These are phyloP conservation scores for Sugiyamaella valdiviana DNA, from an alignment of 805 yeast genomes.

Conservation along the genomic window DNA sequence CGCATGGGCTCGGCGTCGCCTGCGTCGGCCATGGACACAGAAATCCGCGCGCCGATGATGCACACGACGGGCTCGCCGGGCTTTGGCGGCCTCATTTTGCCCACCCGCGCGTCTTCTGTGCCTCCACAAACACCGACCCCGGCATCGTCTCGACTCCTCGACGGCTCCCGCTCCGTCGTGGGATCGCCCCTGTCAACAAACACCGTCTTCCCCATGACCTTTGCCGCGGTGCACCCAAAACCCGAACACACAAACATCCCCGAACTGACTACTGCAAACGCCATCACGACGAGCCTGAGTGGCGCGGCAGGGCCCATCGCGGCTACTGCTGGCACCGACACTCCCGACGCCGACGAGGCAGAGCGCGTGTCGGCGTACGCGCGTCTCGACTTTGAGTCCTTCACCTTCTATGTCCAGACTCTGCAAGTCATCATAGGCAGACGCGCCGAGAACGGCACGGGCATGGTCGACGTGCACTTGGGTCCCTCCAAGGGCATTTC, in stretches of 20 bases:
- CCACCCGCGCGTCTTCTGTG: not conserved
- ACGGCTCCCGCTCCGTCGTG: not conserved
- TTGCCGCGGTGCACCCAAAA: not conserved
- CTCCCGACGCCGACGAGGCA: constrained; percentile 13
- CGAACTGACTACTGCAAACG: constrained; percentile 7
- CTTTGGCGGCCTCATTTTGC: not conserved
- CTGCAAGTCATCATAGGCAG: constrained; percentile 92
- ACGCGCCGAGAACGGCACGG: constrained; percentile 59
- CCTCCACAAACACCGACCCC: not conserved
- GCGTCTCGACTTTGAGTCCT: constrained; percentile 77
- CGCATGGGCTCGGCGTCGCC: not conserved
- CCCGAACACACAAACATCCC: not conserved
- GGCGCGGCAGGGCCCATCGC: not conserved
- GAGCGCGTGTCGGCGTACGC: constrained; percentile 40
- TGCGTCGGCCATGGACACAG: not conserved
- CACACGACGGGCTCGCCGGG: not conserved
- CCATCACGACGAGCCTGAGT: constrained; percentile 5
- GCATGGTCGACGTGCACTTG: constrained; percentile 72
- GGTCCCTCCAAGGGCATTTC: constrained; percentile 92
- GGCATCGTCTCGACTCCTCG: not conserved
- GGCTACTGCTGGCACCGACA: constrained; percentile 8
- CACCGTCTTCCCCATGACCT: not conserved
- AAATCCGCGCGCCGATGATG: not conserved
- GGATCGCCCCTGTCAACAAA: not conserved
- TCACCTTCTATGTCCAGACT: constrained; percentile 94